Evolutionary conservation across 208 protist genomes (phyloP).

Genomic region (Trypanosoma melophagium): DNA sequence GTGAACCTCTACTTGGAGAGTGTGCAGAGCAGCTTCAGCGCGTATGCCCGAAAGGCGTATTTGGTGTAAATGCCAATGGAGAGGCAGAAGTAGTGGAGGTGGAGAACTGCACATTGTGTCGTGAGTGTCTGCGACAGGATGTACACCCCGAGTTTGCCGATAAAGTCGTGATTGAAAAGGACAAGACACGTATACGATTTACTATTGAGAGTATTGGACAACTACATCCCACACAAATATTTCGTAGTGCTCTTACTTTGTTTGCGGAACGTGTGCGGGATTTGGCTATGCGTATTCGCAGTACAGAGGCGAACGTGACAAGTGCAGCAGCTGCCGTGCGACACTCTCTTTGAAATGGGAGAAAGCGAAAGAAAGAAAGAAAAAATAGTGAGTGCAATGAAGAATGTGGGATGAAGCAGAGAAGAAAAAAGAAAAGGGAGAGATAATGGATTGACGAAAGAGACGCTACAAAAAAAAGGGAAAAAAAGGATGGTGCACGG

Average conservation of each 20-base stretch:
- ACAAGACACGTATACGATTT: constrained; percentile 86
- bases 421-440: background rate
- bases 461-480: too few relatives aligned
- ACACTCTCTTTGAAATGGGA: constrained; percentile 3
- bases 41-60: constrained; percentile 94
- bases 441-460: too few relatives aligned
- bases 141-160: constrained; percentile 45
- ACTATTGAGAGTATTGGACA: constrained; percentile 89
- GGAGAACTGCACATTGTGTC: constrained; percentile 94
- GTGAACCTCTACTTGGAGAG: constrained; percentile 63
- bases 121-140: constrained; percentile 95
- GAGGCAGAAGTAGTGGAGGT: constrained; percentile 75
- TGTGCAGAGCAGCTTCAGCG: constrained; percentile 81
- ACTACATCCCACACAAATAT: constrained; percentile 68
- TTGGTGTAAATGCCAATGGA: constrained; percentile 86
- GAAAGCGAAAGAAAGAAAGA: constrained; percentile 3
- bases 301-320: constrained; percentile 65
- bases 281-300: constrained; percentile 68
- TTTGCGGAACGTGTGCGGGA: constrained; percentile 76
- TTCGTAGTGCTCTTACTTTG: constrained; percentile 63
- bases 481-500: too few relatives aligned
- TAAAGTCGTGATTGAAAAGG: constrained; percentile 70
- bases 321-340: constrained; percentile 3
- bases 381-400: background rate
- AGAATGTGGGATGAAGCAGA: too few relatives aligned